Conservation (phyloP, 106 monocot genomes). For the Dendrobium nobile region DNA sequence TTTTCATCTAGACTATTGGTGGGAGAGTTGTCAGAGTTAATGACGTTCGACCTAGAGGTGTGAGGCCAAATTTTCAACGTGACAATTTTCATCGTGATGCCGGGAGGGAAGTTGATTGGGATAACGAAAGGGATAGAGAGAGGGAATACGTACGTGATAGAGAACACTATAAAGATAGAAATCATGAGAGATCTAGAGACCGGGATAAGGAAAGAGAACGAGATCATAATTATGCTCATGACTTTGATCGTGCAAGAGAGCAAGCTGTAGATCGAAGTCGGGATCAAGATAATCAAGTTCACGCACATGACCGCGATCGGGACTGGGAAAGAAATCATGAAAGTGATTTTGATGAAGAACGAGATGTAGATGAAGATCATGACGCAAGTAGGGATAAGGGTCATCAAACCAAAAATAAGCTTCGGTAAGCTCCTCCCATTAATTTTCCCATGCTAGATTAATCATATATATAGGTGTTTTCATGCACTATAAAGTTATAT, state of each 20-base stretch:
- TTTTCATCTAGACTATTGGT: constrained; percentile 58
- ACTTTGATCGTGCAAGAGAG: constrained; percentile 44
- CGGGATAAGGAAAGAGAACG: constrained; percentile 44
- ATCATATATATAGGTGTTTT: background rate
- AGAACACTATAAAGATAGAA: constrained; percentile 46
- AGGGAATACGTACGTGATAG: constrained; percentile 45
- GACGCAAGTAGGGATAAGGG: constrained; percentile 49
- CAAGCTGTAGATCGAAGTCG: constrained; percentile 31
- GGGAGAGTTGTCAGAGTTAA: constrained; percentile 80
- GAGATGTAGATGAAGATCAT: constrained; percentile 40
- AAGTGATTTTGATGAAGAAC: constrained; percentile 46
- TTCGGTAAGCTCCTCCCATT: constrained; percentile 33
- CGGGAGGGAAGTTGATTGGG: constrained; percentile 48
- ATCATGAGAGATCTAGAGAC: constrained; percentile 40
- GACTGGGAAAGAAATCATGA: constrained; percentile 50
- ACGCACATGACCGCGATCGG: constrained; percentile 23
- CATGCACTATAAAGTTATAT: background rate
- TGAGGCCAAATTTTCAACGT: constrained; percentile 46
- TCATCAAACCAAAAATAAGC: constrained; percentile 34
- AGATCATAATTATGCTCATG: constrained; percentile 42
- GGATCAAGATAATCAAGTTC: constrained; percentile 42
- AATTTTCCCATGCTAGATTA: background rate
- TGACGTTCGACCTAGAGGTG: constrained; percentile 75
- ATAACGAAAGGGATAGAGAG: constrained; percentile 50
- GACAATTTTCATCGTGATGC: constrained; percentile 45